A percentile compares a stretch with the other conserved stretches of the same genome.
Conservation (phyloP, 768 basidiomycete genomes). For the Pholiota molesta region DNA sequence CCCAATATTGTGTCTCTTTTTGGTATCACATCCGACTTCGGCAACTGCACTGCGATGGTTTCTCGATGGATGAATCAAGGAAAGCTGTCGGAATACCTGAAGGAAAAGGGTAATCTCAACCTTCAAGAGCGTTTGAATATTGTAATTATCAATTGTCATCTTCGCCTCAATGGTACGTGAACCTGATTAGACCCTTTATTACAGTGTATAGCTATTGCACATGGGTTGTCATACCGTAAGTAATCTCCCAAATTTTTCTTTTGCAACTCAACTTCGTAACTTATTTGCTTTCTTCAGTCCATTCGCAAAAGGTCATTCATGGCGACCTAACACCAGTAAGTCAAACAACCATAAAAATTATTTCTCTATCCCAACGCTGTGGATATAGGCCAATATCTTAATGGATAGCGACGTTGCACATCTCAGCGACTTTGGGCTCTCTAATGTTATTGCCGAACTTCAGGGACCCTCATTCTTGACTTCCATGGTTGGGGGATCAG, state of each 20-base stretch:
- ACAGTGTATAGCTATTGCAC: background rate
- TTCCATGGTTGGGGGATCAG: background rate
- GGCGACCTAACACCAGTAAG: background rate
- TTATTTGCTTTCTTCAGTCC: background rate
- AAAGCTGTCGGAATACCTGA: background rate
- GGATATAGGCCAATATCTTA: background rate
- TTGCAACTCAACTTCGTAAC: background rate
- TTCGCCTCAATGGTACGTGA: too few species aligned
- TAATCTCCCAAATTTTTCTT: background rate
- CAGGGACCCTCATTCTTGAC: background rate
- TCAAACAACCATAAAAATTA: background rate
- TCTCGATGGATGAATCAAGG: constrained; percentile 3
- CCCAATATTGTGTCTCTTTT: background rate
- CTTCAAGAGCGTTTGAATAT: background rate
- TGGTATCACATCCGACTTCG: background rate
- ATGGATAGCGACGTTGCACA: background rate
- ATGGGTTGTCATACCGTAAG: background rate
- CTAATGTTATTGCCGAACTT: background rate
- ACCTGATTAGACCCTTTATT: too few species aligned
- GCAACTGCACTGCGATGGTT: background rate
- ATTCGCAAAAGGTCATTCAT: constrained; percentile 1
- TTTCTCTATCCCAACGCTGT: background rate
- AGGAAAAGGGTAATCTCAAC: background rate
- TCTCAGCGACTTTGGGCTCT: constrained; percentile 3
- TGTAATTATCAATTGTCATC: background rate